Evolutionary conservation across 768 basidiomycete species (phyloP).

Genomic region (Hypholoma sublateritium): DNA sequence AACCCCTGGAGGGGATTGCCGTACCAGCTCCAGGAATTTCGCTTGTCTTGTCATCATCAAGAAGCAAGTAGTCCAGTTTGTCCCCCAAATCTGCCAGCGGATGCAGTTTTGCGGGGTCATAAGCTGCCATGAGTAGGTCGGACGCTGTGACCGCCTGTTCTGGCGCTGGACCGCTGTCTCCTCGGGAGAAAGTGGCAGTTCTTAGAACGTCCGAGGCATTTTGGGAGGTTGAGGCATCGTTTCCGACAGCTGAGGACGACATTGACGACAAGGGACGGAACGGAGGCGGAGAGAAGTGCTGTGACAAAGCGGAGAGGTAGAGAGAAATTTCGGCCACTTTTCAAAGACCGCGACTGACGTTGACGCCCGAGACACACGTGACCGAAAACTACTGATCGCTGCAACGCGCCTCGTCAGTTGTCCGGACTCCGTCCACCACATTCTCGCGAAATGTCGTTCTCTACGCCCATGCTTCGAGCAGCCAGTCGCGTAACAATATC

Average conservation of each 20-base stretch:
- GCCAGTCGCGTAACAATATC: neutral
- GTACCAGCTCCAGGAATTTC: conserved; percentile 87
- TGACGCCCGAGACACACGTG: conserved; percentile 22
- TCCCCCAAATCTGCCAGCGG: conserved; percentile 91
- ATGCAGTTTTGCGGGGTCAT: conserved; percentile 91
- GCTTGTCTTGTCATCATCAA: conserved; percentile 95
- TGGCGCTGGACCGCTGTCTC: conserved; percentile 38
- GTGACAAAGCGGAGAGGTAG: conserved; percentile 14
- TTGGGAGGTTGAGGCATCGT: conserved; percentile 41
- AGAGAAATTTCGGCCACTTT: conserved; percentile 23
- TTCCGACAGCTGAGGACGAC: conserved; percentile 27
- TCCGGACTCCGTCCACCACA: neutral
- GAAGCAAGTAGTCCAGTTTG: conserved; percentile 90
- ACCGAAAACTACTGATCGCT: neutral
- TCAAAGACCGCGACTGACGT: conserved; percentile 23
- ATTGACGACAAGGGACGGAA: conserved; percentile 21
- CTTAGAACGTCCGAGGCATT: conserved; percentile 47
- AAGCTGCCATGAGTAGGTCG: conserved; percentile 83
- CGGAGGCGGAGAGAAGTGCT: conserved; percentile 14
- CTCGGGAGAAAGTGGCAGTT: conserved; percentile 46
- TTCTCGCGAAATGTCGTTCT: neutral
- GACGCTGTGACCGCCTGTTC: conserved; percentile 75
- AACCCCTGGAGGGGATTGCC: conserved; percentile 92
- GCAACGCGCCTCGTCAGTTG: neutral
- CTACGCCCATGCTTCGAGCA: neutral